Percentiles rank a stretch among this genome's conserved stretches.
Conservation (phyloP, 129 eudicot species). For the Erigeron canadensis region DNA sequence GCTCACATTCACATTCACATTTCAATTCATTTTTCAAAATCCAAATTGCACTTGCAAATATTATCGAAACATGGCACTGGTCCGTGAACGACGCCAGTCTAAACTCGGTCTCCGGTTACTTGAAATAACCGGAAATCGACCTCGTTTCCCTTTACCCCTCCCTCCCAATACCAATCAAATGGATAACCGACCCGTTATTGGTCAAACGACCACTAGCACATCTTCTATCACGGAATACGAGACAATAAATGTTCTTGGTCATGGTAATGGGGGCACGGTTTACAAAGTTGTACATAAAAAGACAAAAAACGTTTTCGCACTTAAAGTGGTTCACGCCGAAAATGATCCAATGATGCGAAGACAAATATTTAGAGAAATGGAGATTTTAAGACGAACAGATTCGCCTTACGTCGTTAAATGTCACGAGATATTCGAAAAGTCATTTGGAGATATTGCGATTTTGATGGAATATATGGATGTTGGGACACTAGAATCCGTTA, state of each 20-base stretch:
- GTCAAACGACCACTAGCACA: conserved; percentile 7
- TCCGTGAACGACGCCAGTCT: conserved; percentile 76
- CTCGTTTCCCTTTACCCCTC: conserved; percentile 49
- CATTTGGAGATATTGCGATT: conserved; percentile 68
- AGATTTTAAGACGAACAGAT: conserved; percentile 75
- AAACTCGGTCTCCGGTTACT: conserved; percentile 65
- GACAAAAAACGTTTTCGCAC: conserved; percentile 49
- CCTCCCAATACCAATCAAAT: conserved; percentile 29
- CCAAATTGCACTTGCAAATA: neutral
- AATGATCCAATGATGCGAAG: conserved; percentile 57
- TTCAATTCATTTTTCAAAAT: neutral
- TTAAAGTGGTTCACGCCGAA: conserved; percentile 62
- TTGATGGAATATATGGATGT: conserved; percentile 74
- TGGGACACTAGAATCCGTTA: conserved; percentile 55
- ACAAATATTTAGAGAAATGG: conserved; percentile 55
- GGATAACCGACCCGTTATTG: neutral
- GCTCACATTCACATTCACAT: neutral
- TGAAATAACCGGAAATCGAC: conserved; percentile 50
- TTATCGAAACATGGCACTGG: conserved; percentile 55
- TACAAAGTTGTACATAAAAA: conserved; percentile 65
- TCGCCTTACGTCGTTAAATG: conserved; percentile 71
- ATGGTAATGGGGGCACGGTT: conserved; percentile 96
- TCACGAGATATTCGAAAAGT: conserved; percentile 56
- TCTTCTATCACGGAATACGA: conserved; percentile 44
- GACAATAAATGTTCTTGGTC: conserved; percentile 59